Conservation (phyloP, 2,329 filamentous ascomycete genomes). For the Plectosphaerella plurivora region DNA sequence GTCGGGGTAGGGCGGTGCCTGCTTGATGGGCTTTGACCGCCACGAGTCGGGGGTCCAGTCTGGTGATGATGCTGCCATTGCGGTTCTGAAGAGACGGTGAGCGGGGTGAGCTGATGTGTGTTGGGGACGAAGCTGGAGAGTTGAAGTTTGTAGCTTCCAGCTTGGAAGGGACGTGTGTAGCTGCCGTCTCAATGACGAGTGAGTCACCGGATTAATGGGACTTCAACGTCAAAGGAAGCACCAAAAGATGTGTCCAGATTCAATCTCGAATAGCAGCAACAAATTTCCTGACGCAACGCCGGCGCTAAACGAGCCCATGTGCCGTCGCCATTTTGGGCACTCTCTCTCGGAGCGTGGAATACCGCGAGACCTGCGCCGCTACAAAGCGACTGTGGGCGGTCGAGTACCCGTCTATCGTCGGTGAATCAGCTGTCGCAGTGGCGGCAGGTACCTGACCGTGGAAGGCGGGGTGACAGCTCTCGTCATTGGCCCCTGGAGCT, state of each 20-base stretch:
- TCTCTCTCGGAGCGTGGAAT: neutral
- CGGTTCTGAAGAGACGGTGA: neutral
- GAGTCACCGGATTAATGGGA: neutral
- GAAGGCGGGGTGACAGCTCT: too few species aligned
- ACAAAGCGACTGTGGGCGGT: neutral
- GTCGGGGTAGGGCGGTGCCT: constrained; percentile 67
- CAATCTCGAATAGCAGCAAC: neutral
- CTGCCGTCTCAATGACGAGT: neutral
- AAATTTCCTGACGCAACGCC: neutral
- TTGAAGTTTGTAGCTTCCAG: neutral
- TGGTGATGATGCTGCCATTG: constrained; percentile 2
- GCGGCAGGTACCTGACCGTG: too few species aligned
- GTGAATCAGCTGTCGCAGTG: neutral
- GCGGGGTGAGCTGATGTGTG: neutral
- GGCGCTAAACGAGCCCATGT: neutral
- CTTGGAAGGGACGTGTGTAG: neutral
- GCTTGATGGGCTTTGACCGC: constrained; percentile 75
- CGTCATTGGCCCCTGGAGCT: too few species aligned
- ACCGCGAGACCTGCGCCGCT: neutral
- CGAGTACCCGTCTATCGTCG: neutral
- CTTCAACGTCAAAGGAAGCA: neutral
- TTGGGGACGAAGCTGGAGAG: neutral
- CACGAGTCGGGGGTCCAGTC: constrained; percentile 63
- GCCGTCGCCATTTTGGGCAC: neutral
- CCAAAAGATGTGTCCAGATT: neutral